Evolutionary conservation across 2,329 filamentous ascomycete genomes (phyloP).

Genomic region (Ophiostoma australiae): DNA sequence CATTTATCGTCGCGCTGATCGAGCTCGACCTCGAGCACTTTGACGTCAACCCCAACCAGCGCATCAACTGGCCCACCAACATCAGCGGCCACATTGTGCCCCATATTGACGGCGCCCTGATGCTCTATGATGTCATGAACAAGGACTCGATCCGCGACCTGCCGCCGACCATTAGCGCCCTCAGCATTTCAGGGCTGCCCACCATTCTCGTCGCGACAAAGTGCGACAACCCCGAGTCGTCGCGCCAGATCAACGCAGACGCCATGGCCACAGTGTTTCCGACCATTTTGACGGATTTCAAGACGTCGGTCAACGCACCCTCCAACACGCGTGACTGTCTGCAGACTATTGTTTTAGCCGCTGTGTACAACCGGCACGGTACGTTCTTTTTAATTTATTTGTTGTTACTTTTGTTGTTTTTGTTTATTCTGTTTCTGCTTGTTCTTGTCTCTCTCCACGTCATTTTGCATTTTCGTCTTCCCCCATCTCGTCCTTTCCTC

Average conservation of each 20-base stretch:
- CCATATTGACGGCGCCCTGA: slow-evolving; percentile 73
- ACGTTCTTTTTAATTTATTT: slow-evolving; percentile 36
- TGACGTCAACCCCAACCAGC: slow-evolving; percentile 53
- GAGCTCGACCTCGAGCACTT: slow-evolving; percentile 64
- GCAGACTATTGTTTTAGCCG: slow-evolving; percentile 65
- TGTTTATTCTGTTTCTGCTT: slow-evolving; percentile 7
- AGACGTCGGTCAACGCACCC: slow-evolving; percentile 64
- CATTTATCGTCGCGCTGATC: slow-evolving; percentile 56
- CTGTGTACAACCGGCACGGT: slow-evolving; percentile 66
- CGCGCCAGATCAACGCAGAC: slow-evolving; percentile 66
- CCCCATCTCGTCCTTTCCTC: no score
- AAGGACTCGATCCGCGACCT: slow-evolving; percentile 68
- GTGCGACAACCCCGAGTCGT: slow-evolving; percentile 70
- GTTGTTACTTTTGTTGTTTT: not conserved
- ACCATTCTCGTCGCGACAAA: slow-evolving; percentile 83
- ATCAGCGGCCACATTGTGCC: slow-evolving; percentile 67
- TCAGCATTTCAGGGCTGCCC: slow-evolving; percentile 67
- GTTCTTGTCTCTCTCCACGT: slow-evolving; percentile 6
- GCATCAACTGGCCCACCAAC: slow-evolving; percentile 63
- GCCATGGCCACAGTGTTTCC: slow-evolving; percentile 60
- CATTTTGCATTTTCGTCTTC: no score
- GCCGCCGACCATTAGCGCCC: slow-evolving; percentile 66
- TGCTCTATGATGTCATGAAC: slow-evolving; percentile 83
- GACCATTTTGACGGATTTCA: slow-evolving; percentile 66
- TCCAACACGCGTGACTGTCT: slow-evolving; percentile 73